Percentiles rank a stretch among this genome's conserved stretches.
Conservation (phyloP, 352 stramenopile genomes). For the Phytophthora boehmeriae region DNA sequence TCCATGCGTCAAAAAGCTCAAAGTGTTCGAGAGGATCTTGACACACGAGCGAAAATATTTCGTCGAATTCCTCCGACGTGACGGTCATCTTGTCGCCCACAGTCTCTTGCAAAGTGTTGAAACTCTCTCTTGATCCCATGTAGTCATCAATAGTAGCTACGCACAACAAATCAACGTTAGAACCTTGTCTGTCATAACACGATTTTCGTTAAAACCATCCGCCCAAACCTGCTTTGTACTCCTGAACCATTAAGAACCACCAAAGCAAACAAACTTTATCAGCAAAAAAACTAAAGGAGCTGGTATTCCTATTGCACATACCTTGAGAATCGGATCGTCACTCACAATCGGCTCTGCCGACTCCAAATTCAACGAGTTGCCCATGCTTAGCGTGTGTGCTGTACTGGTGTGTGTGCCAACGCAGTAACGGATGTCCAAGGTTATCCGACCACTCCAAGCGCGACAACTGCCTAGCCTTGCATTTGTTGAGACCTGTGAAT, state of each 20-base stretch:
- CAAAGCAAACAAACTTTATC: not conserved
- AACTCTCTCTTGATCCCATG: constrained; percentile 59
- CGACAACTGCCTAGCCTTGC: not conserved
- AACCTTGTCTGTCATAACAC: not conserved
- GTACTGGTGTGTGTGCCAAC: not conserved
- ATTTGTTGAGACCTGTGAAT: not conserved
- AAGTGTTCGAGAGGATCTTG: constrained; percentile 75
- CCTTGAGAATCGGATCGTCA: constrained; percentile 46
- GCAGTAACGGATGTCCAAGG: constrained; percentile 16
- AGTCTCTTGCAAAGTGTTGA: constrained; percentile 60
- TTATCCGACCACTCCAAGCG: constrained; percentile 4
- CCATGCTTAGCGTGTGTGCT: constrained; percentile 24
- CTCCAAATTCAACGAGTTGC: constrained; percentile 48
- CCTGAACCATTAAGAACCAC: constrained; percentile 3
- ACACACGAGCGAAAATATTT: constrained; percentile 81
- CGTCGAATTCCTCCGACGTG: constrained; percentile 73
- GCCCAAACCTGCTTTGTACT: constrained; percentile 22
- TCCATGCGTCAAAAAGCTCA: constrained; percentile 66
- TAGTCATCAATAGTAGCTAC: constrained; percentile 46
- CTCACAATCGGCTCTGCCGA: constrained; percentile 42
- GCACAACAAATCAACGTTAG: constrained; percentile 5
- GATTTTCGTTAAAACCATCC: not conserved
- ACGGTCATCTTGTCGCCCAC: constrained; percentile 82
- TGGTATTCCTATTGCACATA: constrained; percentile 11
- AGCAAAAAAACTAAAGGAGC: too few species aligned